Evolutionary conservation across 2,329 filamentous ascomycete species (phyloP), one percentile per base, ranked within the genome.

Genomic region (Talaromyces sp.): DNA sequence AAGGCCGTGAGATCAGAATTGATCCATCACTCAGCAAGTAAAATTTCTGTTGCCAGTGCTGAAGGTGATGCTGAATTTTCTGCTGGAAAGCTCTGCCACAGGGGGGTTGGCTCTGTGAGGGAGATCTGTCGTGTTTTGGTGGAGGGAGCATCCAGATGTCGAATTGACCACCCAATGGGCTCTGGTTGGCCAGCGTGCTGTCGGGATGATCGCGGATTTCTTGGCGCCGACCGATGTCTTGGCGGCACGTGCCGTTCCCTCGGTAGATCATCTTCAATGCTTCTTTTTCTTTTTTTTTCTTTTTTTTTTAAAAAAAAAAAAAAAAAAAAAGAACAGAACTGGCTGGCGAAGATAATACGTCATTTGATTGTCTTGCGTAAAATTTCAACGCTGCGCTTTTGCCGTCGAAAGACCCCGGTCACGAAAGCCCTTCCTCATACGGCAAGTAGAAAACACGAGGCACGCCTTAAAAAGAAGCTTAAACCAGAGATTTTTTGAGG

Each of bases 81-180:
- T 56, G 53, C 55, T 33, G 49, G 47, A 54, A 44, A 60, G 58
- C 58, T 58, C 60, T 52, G 39, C 33, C 19, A 58, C 44, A 66
- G 64, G n/a, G 2, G 22, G 25, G 25, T 4, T 27, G 52, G 22
- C 25, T 39, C 51, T 39, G 53, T 27, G 49, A 28, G 49, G 25
- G 11, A 15, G 27, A 28, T 17, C 2, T n/a, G 33, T 49, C 27
- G 47, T 59, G 33, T 52, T 39, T 54, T 53, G 57, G n/a, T 42
- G 32, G 19, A 53, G 9, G 49, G 7, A 39, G 36, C 25, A 42
- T 56, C 10, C n/a, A 56, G 11, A 56, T 44, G 27, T 54, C 55
- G 66, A 69, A 73, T 63, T 71, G 72, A 73, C 70, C 72, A 75
- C 72, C 71, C 73, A 67, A 69, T 61, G 55, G 49, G 57, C 57